Percentiles rank a stretch among this genome's conserved stretches.
Conservation (phyloP, 306 rosid species). For the Prunus fruticosa region DNA sequence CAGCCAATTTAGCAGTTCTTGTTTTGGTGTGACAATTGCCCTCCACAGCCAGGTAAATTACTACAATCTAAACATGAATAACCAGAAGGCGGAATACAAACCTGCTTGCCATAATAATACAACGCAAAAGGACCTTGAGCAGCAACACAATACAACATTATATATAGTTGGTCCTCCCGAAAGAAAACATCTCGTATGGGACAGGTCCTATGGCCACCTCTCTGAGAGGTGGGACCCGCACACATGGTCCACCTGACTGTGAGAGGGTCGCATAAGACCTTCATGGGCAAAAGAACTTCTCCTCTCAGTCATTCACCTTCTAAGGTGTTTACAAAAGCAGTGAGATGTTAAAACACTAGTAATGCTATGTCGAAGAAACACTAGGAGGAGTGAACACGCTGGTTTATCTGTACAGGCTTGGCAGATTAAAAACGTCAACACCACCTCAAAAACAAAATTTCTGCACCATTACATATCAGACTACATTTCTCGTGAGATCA, state of each 20-base stretch:
- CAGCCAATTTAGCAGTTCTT: no score
- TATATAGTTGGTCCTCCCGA: neutral
- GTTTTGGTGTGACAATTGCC: no score
- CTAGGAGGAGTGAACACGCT: neutral
- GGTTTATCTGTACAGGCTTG: slow-evolving; percentile 5
- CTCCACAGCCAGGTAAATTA: no score
- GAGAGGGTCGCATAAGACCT: neutral
- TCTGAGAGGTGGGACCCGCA: neutral
- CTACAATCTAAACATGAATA: neutral
- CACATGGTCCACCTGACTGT: neutral
- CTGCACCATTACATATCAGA: neutral
- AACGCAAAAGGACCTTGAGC: neutral
- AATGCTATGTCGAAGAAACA: slow-evolving; percentile 2
- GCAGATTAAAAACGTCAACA: slow-evolving; percentile 11
- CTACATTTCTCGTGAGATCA: neutral
- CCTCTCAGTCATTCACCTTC: neutral
- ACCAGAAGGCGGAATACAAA: neutral
- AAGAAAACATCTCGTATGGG: neutral
- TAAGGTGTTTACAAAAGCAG: neutral
- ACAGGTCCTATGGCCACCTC: neutral
- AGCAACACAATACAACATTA: neutral
- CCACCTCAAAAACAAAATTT: neutral
- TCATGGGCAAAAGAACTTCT: neutral
- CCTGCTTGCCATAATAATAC: neutral
- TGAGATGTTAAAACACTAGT: neutral